Conservation (phyloP, 306 rosid genomes). For the Clitoria ternatea region DNA sequence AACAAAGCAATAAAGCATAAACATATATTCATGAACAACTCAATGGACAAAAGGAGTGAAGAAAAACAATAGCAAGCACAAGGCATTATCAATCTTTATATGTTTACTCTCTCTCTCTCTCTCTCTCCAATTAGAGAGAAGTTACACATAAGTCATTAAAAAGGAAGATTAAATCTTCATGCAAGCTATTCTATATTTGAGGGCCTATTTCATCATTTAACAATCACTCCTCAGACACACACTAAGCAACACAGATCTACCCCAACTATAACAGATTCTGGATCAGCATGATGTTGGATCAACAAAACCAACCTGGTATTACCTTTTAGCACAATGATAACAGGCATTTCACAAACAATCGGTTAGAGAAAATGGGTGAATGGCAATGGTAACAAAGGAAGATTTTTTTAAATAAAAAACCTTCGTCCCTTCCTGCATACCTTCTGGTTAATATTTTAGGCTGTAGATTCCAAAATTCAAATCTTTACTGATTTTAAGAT, state of each 20-base stretch:
- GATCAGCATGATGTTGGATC: constrained; percentile 15
- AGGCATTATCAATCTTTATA: neutral
- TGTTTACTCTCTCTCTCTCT: neutral
- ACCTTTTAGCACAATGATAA: constrained; percentile 34
- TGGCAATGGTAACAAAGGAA: neutral
- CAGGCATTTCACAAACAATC: constrained; percentile 11
- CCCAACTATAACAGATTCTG: neutral
- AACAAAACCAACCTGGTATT: constrained; percentile 28
- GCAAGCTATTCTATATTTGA: neutral
- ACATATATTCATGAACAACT: neutral
- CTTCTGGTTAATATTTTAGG: neutral
- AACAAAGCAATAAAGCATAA: neutral
- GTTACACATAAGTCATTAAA: neutral
- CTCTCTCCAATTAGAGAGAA: neutral
- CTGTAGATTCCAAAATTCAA: constrained; percentile 40
- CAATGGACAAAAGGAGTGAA: neutral
- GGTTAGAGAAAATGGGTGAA: neutral
- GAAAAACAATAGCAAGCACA: neutral
- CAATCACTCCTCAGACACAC: constrained; percentile 10
- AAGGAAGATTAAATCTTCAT: neutral
- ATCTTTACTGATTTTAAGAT: constrained; percentile 39
- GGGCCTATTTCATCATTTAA: neutral
- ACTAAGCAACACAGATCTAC: constrained; percentile 18
- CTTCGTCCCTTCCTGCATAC: neutral
- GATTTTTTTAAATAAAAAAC: neutral